Conservation (phyloP, 176 grass and related monocot genomes). For the Cenchrus fungigraminus region DNA sequence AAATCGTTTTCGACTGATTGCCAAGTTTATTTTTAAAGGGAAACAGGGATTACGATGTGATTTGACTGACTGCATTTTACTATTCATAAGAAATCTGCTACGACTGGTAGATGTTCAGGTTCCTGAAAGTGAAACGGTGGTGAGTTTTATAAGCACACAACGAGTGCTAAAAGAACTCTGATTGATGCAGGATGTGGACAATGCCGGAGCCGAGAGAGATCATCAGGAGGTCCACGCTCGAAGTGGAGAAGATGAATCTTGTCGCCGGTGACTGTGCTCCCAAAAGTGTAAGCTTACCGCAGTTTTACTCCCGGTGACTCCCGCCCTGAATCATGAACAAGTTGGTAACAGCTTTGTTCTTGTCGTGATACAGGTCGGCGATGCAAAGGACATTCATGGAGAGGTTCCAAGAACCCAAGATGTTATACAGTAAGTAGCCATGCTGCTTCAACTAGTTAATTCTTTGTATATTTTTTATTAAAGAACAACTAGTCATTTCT, state of each 20-base stretch:
- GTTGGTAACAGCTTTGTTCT: background rate
- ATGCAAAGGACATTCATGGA: conserved; percentile 43
- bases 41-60: background rate
- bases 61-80: background rate
- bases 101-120: background rate
- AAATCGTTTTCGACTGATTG: background rate
- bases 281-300: conserved; percentile 54
- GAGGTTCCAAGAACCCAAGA: conserved; percentile 62
- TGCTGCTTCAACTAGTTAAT: background rate
- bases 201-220: conserved; percentile 88
- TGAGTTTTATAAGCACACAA: background rate
- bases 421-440: conserved; percentile 72
- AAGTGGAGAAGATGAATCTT: conserved; percentile 61
- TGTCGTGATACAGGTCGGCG: conserved; percentile 17
- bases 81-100: background rate
- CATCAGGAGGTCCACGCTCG: conserved; percentile 55
- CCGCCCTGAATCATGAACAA: background rate
- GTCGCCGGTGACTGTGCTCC: conserved; percentile 54
- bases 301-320: background rate
- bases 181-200: conserved; percentile 78
- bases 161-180: background rate
- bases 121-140: background rate
- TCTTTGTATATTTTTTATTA: background rate
- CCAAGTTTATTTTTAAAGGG: background rate
- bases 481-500: background rate